phyloP scores from a whole-genome alignment of 805 yeast species.

The Candida nanaspora region DNA sequence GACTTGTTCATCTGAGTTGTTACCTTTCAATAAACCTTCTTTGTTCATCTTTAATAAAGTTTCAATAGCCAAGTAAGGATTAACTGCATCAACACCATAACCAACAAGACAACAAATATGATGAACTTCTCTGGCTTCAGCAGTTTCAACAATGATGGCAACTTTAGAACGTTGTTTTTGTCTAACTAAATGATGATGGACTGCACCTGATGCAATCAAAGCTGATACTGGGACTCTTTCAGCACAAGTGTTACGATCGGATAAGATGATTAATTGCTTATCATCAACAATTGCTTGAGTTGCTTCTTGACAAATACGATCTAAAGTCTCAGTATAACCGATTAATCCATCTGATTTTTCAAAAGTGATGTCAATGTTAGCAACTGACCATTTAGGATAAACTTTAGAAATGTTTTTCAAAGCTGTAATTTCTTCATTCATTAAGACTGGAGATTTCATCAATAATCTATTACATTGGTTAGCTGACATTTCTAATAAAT shows the following conservation, averaged over 20 bases:
- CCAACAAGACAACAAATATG: slow-evolving; percentile 92
- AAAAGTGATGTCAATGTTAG: slow-evolving; percentile 83
- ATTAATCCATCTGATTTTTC: slow-evolving; percentile 72
- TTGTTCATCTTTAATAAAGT: slow-evolving; percentile 76
- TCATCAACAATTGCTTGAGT: slow-evolving; percentile 74
- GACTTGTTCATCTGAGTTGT: slow-evolving; percentile 50
- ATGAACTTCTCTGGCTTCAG: slow-evolving; percentile 96
- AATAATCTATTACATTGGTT: slow-evolving; percentile 85
- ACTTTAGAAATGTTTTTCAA: slow-evolving; percentile 63
- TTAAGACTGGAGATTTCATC: slow-evolving; percentile 75
- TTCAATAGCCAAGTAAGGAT: slow-evolving; percentile 91
- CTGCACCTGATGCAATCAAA: slow-evolving; percentile 91
- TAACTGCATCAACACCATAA: slow-evolving; percentile 94
- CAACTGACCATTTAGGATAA: slow-evolving; percentile 82
- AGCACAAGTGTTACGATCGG: slow-evolving; percentile 58
- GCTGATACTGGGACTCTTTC: slow-evolving; percentile 78
- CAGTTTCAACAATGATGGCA: slow-evolving; percentile 86
- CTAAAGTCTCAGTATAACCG: slow-evolving; percentile 81
- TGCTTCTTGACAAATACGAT: slow-evolving; percentile 82
- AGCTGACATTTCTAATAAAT: slow-evolving; percentile 86
- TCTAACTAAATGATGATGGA: slow-evolving; percentile 92
- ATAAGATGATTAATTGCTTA: slow-evolving; percentile 66
- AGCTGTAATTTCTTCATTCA: slow-evolving; percentile 68
- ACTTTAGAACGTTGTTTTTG: slow-evolving; percentile 95
- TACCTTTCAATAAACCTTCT: slow-evolving; percentile 62